phyloP scores from a whole-genome alignment of 192 early-diverging fungal genomes.

The Helicostylum pulchrum region DNA sequence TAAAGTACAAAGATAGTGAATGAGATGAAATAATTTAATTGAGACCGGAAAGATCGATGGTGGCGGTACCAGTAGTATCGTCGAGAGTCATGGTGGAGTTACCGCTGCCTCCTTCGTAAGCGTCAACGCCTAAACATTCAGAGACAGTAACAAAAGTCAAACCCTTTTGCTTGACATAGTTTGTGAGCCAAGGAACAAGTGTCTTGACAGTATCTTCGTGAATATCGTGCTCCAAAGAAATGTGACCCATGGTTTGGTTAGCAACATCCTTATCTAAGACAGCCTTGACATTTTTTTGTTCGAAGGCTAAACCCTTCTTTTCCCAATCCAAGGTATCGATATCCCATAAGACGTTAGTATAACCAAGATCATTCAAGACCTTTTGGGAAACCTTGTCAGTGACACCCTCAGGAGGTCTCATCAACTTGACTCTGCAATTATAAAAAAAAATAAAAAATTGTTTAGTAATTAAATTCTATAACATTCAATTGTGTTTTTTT shows the following conservation, averaged over 20 bases:
- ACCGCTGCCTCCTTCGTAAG: background rate
- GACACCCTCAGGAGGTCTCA: constrained; percentile 55
- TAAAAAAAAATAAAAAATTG: background rate
- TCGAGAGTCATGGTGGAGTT: too few species aligned
- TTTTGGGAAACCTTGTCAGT: constrained; percentile 22
- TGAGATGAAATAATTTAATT: too few species aligned
- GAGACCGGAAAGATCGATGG: too few species aligned
- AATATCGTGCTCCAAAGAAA: constrained; percentile 14
- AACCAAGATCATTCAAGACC: constrained; percentile 34
- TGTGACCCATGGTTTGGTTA: constrained; percentile 1
- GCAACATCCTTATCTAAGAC: constrained; percentile 5
- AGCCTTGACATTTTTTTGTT: constrained; percentile 5
- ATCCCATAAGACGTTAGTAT: constrained; percentile 43
- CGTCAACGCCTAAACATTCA: constrained; percentile 34
- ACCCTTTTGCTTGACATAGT: constrained; percentile 25
- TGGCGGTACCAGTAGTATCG: too few species aligned
- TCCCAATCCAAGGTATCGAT: constrained; percentile 42
- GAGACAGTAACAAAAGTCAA: constrained; percentile 46
- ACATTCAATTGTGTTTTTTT: background rate
- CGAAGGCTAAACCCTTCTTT: constrained; percentile 21
- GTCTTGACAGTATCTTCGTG: constrained; percentile 30
- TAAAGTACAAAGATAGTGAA: too few species aligned
- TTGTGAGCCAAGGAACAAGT: constrained; percentile 40
- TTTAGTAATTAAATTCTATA: too few species aligned
- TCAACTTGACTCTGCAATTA: constrained; percentile 17